Conservation (phyloP, 495 filamentous ascomycete genomes). For the Aspergillus steynii region DNA sequence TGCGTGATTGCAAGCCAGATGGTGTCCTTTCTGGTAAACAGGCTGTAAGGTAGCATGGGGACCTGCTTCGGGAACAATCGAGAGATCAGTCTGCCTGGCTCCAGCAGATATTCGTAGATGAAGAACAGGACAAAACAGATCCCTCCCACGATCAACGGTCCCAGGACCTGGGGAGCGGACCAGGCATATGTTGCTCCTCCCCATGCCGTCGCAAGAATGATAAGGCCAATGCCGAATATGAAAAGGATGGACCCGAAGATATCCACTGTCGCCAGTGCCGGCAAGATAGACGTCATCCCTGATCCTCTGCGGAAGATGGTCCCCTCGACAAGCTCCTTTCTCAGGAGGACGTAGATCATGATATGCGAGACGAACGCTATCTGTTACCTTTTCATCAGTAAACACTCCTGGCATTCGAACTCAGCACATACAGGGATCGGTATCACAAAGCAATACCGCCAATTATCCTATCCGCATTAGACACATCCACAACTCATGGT, state of each 20-base stretch:
- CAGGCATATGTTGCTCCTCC: constrained; percentile 57
- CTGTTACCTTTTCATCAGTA: constrained; percentile 9
- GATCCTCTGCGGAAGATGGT: constrained; percentile 24
- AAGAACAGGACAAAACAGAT: constrained; percentile 49
- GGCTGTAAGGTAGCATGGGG: constrained; percentile 57
- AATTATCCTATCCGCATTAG: constrained; percentile 36
- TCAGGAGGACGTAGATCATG: constrained; percentile 28
- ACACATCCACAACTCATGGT: constrained; percentile 21
- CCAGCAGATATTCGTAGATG: constrained; percentile 56
- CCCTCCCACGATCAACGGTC: constrained; percentile 50
- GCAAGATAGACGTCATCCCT: constrained; percentile 24
- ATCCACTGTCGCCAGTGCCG: constrained; percentile 53
- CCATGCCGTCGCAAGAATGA: constrained; percentile 61
- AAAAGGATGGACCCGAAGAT: constrained; percentile 56
- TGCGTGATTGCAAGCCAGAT: constrained; percentile 54
- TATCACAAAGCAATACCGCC: constrained; percentile 63
- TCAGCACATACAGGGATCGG: constrained; percentile 47
- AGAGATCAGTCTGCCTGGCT: constrained; percentile 43
- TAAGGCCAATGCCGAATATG: constrained; percentile 57
- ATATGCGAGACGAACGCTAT: constrained; percentile 34
- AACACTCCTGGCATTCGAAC: background rate
- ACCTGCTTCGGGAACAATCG: constrained; percentile 46
- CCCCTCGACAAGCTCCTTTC: constrained; percentile 36
- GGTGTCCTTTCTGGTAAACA: constrained; percentile 52
- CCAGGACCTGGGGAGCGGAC: constrained; percentile 49